Conservation (phyloP, 371 early-diverging fungal species). For the Saksenaea vasiformis region DNA sequence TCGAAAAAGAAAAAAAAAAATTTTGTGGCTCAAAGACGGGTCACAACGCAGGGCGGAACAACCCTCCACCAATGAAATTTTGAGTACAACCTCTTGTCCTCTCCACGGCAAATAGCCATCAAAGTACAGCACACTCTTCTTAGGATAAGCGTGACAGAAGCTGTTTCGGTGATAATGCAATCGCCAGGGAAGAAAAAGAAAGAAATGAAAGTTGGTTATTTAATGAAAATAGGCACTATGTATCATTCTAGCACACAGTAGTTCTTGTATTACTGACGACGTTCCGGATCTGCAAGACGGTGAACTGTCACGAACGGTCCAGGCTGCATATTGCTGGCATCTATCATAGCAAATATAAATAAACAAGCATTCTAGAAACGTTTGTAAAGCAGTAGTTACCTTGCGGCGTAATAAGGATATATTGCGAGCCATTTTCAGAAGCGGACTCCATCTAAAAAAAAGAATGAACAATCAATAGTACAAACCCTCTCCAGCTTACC, state of each 20-base stretch:
- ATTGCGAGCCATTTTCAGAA: slow-evolving; percentile 76
- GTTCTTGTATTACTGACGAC: slow-evolving; percentile 18
- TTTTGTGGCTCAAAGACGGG: slow-evolving; percentile 1
- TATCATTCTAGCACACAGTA: no score
- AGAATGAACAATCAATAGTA: background rate
- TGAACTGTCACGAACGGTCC: slow-evolving; percentile 73
- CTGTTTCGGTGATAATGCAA: no score
- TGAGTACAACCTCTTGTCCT: no score
- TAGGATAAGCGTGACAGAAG: no score
- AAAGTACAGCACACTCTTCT: no score
- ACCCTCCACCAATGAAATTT: no score
- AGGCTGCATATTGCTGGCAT: slow-evolving; percentile 59
- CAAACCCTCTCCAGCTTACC: slow-evolving; percentile 27
- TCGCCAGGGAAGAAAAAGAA: no score
- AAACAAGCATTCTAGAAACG: background rate
- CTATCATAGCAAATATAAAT: slow-evolving; percentile 14
- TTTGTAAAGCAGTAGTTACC: slow-evolving; percentile 25
- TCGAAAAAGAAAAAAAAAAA: background rate
- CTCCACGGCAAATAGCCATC: no score
- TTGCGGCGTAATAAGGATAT: slow-evolving; percentile 95
- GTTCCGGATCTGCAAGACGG: slow-evolving; percentile 73
- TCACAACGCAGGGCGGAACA: background rate
- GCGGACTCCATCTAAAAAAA: slow-evolving; percentile 74
- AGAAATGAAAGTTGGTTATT: no score
- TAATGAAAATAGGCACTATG: no score